Evolutionary conservation across 176 grass and related monocot genomes (phyloP).

Genomic region (Triticum aestivum): DNA sequence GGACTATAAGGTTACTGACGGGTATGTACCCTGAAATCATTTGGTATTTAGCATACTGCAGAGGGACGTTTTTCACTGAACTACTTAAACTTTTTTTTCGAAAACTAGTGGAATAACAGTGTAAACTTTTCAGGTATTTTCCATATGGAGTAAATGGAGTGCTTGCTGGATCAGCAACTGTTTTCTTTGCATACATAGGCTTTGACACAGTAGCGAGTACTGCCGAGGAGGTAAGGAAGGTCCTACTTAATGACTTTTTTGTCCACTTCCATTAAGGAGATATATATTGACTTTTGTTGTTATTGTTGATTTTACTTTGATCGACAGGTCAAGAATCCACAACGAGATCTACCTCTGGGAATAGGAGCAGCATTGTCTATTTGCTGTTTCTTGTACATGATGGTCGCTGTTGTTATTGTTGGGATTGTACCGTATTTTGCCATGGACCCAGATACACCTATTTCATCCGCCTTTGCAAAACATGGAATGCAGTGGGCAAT

Average conservation of each 20-base stretch:
- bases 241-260: background rate
- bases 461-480: conserved; percentile 85
- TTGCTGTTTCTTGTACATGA: conserved; percentile 87
- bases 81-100: no score
- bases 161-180: conserved; percentile 92
- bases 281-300: background rate
- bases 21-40: conserved; percentile 43
- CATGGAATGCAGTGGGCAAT: conserved; percentile 90
- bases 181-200: conserved; percentile 99
- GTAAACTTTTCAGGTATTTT: conserved; percentile 60
- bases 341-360: conserved; percentile 84
- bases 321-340: conserved; percentile 88
- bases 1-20: conserved; percentile 70
- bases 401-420: conserved; percentile 92
- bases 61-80: background rate
- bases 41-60: background rate
- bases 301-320: background rate
- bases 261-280: background rate
- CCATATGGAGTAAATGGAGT: conserved; percentile 90
- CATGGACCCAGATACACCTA: conserved; percentile 97
- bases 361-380: conserved; percentile 75
- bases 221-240: conserved; percentile 81
- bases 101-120: background rate
- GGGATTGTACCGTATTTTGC: conserved; percentile 91
- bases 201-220: conserved; percentile 94